Evolutionary conservation across 2,329 filamentous ascomycete species (phyloP).

Genomic region (Ceratocystis eucalypticola): DNA sequence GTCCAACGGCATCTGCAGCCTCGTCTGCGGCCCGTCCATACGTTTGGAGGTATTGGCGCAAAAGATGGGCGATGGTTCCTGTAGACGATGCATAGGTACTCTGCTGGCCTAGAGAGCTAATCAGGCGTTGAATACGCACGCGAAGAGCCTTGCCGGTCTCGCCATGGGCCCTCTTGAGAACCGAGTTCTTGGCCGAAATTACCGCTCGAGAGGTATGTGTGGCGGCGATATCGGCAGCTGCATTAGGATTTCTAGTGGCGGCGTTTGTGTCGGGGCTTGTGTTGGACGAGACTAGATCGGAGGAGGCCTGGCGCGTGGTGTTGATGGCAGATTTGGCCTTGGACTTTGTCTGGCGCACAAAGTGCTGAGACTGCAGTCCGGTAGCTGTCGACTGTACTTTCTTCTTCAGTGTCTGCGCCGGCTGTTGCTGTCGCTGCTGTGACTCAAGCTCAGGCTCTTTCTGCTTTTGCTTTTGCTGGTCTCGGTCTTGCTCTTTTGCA

Average conservation of each 20-base stretch:
- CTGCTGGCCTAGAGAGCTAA: conserved; percentile 59
- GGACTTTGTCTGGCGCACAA: not conserved
- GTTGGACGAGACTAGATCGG: not conserved
- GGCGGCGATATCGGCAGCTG: conserved; percentile 23
- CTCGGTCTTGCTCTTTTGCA: not conserved
- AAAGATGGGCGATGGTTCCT: conserved; percentile 58
- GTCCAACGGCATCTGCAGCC: conserved; percentile 50
- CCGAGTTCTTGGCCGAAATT: conserved; percentile 45
- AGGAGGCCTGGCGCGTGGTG: not conserved
- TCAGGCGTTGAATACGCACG: conserved; percentile 60
- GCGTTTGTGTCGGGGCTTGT: not conserved
- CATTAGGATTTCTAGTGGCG: conserved; percentile 1
- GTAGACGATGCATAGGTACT: conserved; percentile 79
- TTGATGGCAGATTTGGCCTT: not conserved
- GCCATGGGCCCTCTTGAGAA: conserved; percentile 61
- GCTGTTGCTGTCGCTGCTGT: not conserved
- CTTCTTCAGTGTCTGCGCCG: not conserved
- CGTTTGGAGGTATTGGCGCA: conserved; percentile 62
- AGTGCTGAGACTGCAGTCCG: not conserved
- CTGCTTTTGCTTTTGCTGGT: not conserved
- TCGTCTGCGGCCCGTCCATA: conserved; percentile 64
- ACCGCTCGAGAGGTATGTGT: conserved; percentile 36
- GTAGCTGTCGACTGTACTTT: not conserved
- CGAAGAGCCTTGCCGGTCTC: conserved; percentile 58
- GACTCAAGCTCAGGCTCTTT: too few species aligned